These are phyloP conservation scores for Xylariomycetidae sp. DNA, from an alignment of 2,329 filamentous ascomycete species.

Conservation along the genomic window DNA sequence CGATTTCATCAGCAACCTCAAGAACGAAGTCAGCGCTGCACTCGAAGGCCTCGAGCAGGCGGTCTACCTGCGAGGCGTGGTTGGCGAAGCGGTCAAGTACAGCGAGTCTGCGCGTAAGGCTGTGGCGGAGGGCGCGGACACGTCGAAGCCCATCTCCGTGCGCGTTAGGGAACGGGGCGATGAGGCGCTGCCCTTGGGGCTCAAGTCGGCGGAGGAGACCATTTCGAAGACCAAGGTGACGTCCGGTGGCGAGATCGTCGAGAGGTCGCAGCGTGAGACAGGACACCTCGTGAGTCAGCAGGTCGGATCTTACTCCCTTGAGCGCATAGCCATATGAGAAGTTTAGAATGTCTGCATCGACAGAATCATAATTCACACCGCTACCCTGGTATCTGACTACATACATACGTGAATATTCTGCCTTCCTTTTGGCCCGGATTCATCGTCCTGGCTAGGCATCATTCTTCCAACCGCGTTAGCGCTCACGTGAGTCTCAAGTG, in stretches of 20 bases:
- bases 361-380: too few relatives aligned
- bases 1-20: slow-evolving; percentile 59
- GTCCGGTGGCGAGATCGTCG: slow-evolving; percentile 62
- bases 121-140: slow-evolving; percentile 18
- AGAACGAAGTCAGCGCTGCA: slow-evolving; percentile 63
- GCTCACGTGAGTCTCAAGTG: too few relatives aligned
- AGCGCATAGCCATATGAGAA: slow-evolving; percentile 69
- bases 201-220: slow-evolving; percentile 47
- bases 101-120: slow-evolving; percentile 33
- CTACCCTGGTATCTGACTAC: too few relatives aligned
- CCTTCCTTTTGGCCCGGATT: too few relatives aligned
- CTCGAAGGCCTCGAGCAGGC: slow-evolving; percentile 68
- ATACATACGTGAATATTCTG: too few relatives aligned
- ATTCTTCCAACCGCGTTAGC: too few relatives aligned
- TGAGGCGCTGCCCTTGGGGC: slow-evolving; percentile 62
- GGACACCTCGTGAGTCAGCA: slow-evolving; percentile 73
- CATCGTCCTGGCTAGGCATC: too few relatives aligned
- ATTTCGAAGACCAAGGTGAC: slow-evolving; percentile 54
- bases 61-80: slow-evolving; percentile 55
- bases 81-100: slow-evolving; percentile 62
- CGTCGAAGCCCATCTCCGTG: slow-evolving; percentile 38
- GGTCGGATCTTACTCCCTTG: slow-evolving; percentile 76
- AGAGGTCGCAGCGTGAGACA: slow-evolving; percentile 65
- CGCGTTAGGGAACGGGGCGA: slow-evolving; percentile 37
- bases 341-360: not conserved